Evolutionary conservation across 305 asterid genomes (phyloP).

Genomic region (Fraxinus angustifolia): DNA sequence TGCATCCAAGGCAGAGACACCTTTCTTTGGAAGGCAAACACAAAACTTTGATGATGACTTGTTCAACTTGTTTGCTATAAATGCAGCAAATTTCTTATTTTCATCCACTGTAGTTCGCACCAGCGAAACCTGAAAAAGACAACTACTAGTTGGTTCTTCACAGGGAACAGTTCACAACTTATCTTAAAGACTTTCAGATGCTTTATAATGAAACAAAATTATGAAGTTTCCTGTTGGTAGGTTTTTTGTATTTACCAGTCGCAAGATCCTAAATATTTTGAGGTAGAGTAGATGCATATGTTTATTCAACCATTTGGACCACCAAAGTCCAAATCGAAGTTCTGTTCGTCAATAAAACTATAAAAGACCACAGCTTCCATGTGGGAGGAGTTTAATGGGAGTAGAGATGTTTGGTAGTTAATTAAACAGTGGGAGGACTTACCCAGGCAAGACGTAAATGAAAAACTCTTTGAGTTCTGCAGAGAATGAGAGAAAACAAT

Average conservation of each 20-base stretch:
- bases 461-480: neutral
- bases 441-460: neutral
- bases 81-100: slow-evolving; percentile 71
- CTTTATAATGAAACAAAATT: neutral
- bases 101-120: slow-evolving; percentile 81
- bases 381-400: neutral
- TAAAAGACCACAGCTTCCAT: neutral
- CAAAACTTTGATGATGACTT: slow-evolving; percentile 64
- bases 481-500: neutral
- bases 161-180: neutral
- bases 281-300: neutral
- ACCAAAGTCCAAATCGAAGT: neutral
- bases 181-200: neutral
- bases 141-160: slow-evolving; percentile 4
- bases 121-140: slow-evolving; percentile 61
- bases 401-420: neutral
- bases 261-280: neutral
- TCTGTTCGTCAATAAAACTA: neutral
- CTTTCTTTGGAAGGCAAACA: slow-evolving; percentile 81
- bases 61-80: slow-evolving; percentile 78
- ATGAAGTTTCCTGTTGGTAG: neutral
- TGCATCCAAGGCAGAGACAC: slow-evolving; percentile 90
- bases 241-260: neutral
- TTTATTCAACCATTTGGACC: neutral
- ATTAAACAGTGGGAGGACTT: neutral